Conservation (phyloP, 176 grass and related monocot genomes). For the Oryza coarctata region DNA sequence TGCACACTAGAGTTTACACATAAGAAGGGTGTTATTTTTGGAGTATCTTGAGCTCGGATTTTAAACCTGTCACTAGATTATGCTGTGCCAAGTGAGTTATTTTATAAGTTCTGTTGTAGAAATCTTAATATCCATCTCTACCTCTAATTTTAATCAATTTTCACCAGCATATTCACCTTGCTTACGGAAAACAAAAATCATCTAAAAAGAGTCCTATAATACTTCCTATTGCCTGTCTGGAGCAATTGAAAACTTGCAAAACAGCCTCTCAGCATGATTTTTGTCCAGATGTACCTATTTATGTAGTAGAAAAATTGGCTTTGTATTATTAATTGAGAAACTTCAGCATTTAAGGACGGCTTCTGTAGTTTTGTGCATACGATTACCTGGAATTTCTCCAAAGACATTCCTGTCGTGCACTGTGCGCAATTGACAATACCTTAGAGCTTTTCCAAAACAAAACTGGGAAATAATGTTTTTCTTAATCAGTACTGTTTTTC, state of each 20-base stretch:
- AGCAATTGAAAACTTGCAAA: slow-evolving; percentile 1
- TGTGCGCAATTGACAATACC: not conserved
- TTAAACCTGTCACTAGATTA: not conserved
- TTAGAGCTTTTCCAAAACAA: not conserved
- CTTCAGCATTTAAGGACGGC: not conserved
- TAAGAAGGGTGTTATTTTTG: not conserved
- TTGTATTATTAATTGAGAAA: not conserved
- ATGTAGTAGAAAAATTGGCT: not conserved
- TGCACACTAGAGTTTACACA: not conserved
- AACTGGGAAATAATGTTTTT: not conserved
- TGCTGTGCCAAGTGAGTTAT: not conserved
- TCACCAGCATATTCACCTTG: not conserved
- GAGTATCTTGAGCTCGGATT: slow-evolving; percentile 2
- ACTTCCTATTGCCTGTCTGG: not conserved
- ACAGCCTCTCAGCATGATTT: not conserved
- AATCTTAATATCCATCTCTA: slow-evolving; percentile 14
- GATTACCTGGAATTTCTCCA: not conserved
- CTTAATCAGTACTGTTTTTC: slow-evolving; percentile 9
- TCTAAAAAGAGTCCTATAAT: not conserved
- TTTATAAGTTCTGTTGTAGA: not conserved
- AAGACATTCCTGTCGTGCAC: not conserved
- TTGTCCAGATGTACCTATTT: not conserved
- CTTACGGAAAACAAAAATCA: not conserved
- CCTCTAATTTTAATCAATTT: slow-evolving; percentile 14
- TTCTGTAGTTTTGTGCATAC: not conserved